phyloP scores from a whole-genome alignment of 768 basidiomycete species.

The Termitomyces sp. region DNA sequence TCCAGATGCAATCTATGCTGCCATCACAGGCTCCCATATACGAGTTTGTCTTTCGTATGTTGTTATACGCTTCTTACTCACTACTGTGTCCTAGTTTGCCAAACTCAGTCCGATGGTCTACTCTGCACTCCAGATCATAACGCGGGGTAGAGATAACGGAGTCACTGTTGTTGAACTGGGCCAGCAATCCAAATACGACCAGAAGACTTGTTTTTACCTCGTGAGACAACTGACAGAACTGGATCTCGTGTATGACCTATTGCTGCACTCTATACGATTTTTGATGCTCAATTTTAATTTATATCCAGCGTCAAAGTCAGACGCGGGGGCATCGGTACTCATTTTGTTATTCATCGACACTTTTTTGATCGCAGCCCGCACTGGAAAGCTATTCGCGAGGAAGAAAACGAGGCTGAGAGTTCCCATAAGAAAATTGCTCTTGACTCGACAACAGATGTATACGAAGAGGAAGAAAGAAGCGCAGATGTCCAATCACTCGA shows the following conservation, averaged over 20 bases:
- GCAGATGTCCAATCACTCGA: slow-evolving; percentile 30
- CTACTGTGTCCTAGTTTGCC: slow-evolving; percentile 45
- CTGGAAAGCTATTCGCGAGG: slow-evolving; percentile 76
- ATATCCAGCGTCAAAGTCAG: slow-evolving; percentile 67
- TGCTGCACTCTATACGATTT: background rate
- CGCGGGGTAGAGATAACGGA: slow-evolving; percentile 75
- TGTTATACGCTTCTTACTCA: background rate
- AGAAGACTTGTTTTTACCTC: slow-evolving; percentile 87
- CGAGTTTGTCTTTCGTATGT: slow-evolving; percentile 44
- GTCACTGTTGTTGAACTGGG: slow-evolving; percentile 78
- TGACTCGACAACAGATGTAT: slow-evolving; percentile 17
- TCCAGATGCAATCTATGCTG: slow-evolving; percentile 68
- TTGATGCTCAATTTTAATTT: background rate
- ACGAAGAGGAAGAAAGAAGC: slow-evolving; percentile 32
- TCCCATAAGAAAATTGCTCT: slow-evolving; percentile 13
- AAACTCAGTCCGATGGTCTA: slow-evolving; percentile 87
- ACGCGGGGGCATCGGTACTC: slow-evolving; percentile 69
- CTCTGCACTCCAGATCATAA: slow-evolving; percentile 76
- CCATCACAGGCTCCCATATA: slow-evolving; percentile 83
- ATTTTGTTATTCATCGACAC: slow-evolving; percentile 80
- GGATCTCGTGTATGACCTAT: slow-evolving; percentile 57
- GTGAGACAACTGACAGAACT: slow-evolving; percentile 72
- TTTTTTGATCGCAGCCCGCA: slow-evolving; percentile 72
- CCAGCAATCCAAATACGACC: slow-evolving; percentile 76
- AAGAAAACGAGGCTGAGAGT: slow-evolving; percentile 53